Evolutionary conservation across 257 asterid species (phyloP), one percentile per base, ranked within the genome.

Genomic region (Primulina tabacum): DNA sequence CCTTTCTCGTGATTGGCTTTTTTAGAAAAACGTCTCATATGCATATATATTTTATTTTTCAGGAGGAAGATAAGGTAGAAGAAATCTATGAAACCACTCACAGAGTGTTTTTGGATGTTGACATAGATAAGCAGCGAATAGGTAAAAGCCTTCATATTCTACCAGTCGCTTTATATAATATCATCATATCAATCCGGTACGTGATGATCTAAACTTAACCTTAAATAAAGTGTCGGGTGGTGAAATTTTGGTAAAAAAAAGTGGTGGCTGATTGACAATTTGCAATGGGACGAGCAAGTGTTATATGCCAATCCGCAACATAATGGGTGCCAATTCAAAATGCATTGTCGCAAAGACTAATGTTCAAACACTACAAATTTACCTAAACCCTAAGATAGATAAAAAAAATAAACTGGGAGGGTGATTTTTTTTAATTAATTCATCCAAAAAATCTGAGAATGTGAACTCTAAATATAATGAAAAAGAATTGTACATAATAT

Each of bases 31-130:
- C 38, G 17, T 28, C 16, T 26, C 3, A 76, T 57, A 0, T 30
- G n/a, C n/a, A n/a, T 21, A 21, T 24, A 0, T 20, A 17, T 70
- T 18, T 70, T 56, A 55, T 55, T 73, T 38, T 70, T 40, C 82
- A 94, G 97, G 89, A 71, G 67, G 74, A 57, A 71, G 90, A 78
- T 64, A 77, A 62, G 67, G 84, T 77, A 69, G 96, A 88, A 64
- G 97, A 84, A 83, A 83, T 74, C 26, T 60, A 84, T 69, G 95
- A 91, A 74, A 75, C 92, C 80, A 91, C 98, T 32, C 90, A 91
- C 60, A 84, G 92, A 81, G 96, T 94, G 34, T 94, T 85, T 88
- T 79, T 94, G 85, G 99, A 91, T 84, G 96, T 90, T 75, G 97
- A 91, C 84, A 88, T 91, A 65, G 99, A 91, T 75, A 91, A 85